phyloP scores from a whole-genome alignment of 768 basidiomycete genomes.

The Grammothele lineata region DNA sequence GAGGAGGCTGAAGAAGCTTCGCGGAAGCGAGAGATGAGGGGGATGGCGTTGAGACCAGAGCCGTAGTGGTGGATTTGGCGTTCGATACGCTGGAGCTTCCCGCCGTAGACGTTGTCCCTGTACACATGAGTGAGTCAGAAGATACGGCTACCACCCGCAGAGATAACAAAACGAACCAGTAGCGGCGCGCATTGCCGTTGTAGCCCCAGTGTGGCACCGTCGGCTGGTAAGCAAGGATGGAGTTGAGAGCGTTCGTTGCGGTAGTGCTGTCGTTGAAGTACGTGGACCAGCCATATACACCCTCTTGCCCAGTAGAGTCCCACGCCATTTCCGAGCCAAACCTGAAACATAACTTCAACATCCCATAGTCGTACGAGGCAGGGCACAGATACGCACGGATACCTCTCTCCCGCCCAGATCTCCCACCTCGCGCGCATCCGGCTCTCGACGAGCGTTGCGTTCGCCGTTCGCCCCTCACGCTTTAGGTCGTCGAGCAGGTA shows the following conservation, averaged over 20 bases:
- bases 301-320: slow-evolving; percentile 52
- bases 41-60: slow-evolving; percentile 50
- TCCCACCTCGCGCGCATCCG: slow-evolving; percentile 43
- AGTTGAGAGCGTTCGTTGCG: slow-evolving; percentile 48
- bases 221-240: slow-evolving; percentile 54
- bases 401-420: slow-evolving; percentile 44
- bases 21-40: slow-evolving; percentile 47
- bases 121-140: not conserved
- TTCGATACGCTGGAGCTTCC: slow-evolving; percentile 50
- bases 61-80: slow-evolving; percentile 59
- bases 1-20: slow-evolving; percentile 36
- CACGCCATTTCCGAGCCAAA: slow-evolving; percentile 61
- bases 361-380: not conserved
- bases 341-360: too few species aligned
- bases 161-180: slow-evolving; percentile 35
- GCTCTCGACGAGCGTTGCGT: slow-evolving; percentile 42
- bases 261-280: slow-evolving; percentile 51
- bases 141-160: not conserved
- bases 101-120: slow-evolving; percentile 56
- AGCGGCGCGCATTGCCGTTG: slow-evolving; percentile 54
- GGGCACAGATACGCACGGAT: slow-evolving; percentile 36
- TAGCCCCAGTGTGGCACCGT: slow-evolving; percentile 59
- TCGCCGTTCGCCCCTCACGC: slow-evolving; percentile 45
- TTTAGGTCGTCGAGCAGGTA: slow-evolving; percentile 46
- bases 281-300: slow-evolving; percentile 50